Evolutionary conservation across 73 alveolate genomes (phyloP), one percentile per base, ranked within the genome.

Genomic region (Strombidium stylifer): DNA sequence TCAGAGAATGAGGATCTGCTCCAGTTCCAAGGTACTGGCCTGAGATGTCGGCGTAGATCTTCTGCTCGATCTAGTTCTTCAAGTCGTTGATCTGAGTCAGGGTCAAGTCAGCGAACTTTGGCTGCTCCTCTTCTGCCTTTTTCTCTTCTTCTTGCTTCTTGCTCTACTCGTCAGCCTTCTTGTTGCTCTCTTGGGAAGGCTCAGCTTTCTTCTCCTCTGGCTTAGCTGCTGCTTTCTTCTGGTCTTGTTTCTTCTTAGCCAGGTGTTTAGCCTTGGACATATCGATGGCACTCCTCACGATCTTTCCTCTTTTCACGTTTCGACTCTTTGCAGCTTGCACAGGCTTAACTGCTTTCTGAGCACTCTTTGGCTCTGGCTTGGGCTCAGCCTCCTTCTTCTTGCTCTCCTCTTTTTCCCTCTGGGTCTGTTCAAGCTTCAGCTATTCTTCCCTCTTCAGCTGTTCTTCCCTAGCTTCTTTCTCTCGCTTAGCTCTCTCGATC

Each of bases 1-100:
- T 78, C 14, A 78, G 64, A 42, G 56, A 54, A 31, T 67, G 74
- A 3, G 20, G 28, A 60, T 45, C 68, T n/a, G 73, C 83, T 62
- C 32, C 54, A 15, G 37, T 24, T 19, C 47, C 44, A 2, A 73
- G 36, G 62, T 46, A 59, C 1, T 73, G 56, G 19, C 58, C 82
- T 36, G 66, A 78, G 32, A 78, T 75, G 10, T 67, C 20, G 15
- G 19, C 30, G 26, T 67, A 78, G 16, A 78, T 57, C 39, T 78
- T 59, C 7, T 44, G 16, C 20, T 55, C 68, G 18, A 78, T 28
- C 0, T 56, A 58, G 11, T 49, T 64, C 37, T 34, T 46, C 25
- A 67, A 82, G 0, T 16, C 3, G 8, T 25, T 45, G 20, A 41
- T 35, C 0, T 65, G 24, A 23, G 19, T 35, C 11, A 57, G 72